Evolutionary conservation across 1,284 basidiomycete species (phyloP).

Genomic region (Sutorius eximius): DNA sequence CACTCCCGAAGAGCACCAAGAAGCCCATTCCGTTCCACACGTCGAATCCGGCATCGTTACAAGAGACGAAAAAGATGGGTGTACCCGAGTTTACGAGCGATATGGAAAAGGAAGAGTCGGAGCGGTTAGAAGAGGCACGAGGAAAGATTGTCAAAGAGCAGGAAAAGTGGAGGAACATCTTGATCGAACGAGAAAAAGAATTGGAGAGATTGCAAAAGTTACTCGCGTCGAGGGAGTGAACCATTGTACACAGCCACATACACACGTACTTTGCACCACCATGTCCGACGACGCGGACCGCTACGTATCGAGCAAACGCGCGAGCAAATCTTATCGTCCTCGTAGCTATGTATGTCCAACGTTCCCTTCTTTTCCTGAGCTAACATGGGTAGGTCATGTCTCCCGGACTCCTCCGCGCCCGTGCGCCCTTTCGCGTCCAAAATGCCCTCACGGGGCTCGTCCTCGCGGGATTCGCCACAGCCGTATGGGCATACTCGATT

Average conservation of each 20-base stretch:
- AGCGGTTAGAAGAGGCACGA: constrained; percentile 76
- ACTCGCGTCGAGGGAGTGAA: constrained; percentile 18
- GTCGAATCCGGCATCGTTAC: constrained; percentile 60
- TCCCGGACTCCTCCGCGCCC: constrained; percentile 81
- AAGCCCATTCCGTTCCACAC: constrained; percentile 71
- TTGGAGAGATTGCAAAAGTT: constrained; percentile 58
- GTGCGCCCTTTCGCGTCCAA: constrained; percentile 76
- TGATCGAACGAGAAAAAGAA: constrained; percentile 77
- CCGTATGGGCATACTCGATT: constrained; percentile 92
- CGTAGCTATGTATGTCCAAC: constrained; percentile 38
- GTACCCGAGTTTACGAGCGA: constrained; percentile 77
- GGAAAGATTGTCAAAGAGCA: constrained; percentile 67
- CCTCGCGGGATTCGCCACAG: constrained; percentile 76
- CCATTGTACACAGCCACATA: constrained; percentile 16
- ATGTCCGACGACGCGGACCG: constrained; percentile 30
- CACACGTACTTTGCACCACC: background rate
- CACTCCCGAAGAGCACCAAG: constrained; percentile 65
- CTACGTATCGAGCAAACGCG: constrained; percentile 39
- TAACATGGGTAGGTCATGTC: constrained; percentile 63
- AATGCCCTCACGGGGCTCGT: constrained; percentile 80
- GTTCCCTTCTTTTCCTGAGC: background rate
- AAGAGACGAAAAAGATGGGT: constrained; percentile 60
- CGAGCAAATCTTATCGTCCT: constrained; percentile 40
- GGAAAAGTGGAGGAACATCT: constrained; percentile 53
- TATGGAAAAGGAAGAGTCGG: constrained; percentile 87